Evolutionary conservation across 345 rosid genomes (phyloP).

Genomic region (Melastoma malabathricum): DNA sequence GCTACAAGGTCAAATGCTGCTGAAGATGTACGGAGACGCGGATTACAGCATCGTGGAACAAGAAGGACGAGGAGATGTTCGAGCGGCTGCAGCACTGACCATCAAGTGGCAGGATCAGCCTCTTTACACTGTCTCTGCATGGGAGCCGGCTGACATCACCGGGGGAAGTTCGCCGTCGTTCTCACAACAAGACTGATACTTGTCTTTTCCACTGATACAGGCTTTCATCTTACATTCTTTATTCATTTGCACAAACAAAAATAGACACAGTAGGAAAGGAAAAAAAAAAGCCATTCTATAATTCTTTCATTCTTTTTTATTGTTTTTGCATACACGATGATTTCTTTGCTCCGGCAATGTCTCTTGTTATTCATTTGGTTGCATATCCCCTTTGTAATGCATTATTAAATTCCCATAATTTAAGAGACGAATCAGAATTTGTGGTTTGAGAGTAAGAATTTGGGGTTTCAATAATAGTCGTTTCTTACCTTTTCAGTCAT

Average conservation of each 20-base stretch:
- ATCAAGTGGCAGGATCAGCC: conserved; percentile 76
- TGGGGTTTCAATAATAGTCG: no score
- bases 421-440: no score
- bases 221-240: conserved; percentile 11
- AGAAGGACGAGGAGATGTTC: conserved; percentile 24
- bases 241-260: conserved; percentile 17
- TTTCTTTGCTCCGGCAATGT: no score
- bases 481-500: no score
- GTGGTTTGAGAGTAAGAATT: no score
- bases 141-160: conserved; percentile 46
- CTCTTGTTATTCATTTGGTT: no score
- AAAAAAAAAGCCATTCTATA: conserved; percentile 6
- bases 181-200: conserved; percentile 36
- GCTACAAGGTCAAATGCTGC: conserved; percentile 73
- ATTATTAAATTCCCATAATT: no score
- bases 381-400: no score
- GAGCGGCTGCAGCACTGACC: conserved; percentile 35
- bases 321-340: no score
- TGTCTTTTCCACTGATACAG: conserved; percentile 17
- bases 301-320: conserved; percentile 25
- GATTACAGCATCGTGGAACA: conserved; percentile 29
- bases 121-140: conserved; percentile 76
- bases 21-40: conserved; percentile 54
- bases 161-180: conserved; percentile 52
- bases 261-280: conserved; percentile 18